Percentiles rank a stretch among this genome's conserved stretches.
phyloP scores from a whole-genome alignment of 441 rosid genomes.

The Corymbia calophylla region DNA sequence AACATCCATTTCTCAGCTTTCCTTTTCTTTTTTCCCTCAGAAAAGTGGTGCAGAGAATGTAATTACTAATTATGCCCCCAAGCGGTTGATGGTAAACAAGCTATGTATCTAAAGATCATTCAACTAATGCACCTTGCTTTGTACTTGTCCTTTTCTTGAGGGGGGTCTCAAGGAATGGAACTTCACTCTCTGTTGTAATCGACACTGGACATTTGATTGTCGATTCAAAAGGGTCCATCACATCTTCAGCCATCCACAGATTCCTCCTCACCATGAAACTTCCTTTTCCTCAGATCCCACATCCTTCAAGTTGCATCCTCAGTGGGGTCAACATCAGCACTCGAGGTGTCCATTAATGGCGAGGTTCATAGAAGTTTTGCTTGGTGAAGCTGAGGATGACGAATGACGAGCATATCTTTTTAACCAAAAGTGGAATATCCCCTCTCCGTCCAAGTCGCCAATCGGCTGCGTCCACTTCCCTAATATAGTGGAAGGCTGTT shows the following conservation, averaged over 20 bases:
- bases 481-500: background rate
- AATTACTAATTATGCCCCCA: background rate
- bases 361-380: background rate
- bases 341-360: background rate
- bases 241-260: background rate
- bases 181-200: background rate
- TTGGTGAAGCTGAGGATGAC: background rate
- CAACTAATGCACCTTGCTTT: background rate
- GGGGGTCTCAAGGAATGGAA: background rate
- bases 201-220: background rate
- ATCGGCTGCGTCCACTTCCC: background rate
- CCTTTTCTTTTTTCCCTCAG: background rate
- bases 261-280: background rate
- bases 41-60: background rate
- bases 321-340: background rate
- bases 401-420: background rate
- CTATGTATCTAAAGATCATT: background rate
- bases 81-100: background rate
- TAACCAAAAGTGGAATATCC: background rate
- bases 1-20: background rate
- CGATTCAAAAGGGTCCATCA: background rate
- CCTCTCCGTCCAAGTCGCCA: background rate
- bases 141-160: background rate
- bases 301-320: background rate
- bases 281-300: background rate